Conservation (phyloP, 371 early-diverging fungal genomes). For the Mortierella polycephala region DNA sequence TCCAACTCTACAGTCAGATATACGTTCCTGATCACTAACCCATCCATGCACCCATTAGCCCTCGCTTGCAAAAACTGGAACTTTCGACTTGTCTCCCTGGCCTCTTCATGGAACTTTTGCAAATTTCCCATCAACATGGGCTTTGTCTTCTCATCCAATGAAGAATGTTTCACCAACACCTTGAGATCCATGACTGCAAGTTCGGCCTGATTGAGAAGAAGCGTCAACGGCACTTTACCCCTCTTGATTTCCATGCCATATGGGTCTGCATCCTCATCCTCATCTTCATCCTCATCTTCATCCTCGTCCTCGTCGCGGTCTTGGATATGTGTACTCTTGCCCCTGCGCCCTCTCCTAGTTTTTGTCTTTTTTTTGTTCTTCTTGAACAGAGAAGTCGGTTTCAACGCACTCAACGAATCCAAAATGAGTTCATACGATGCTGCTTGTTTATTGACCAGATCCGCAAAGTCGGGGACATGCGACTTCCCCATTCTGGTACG, state of each 20-base stretch:
- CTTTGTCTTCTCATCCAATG: constrained; percentile 9
- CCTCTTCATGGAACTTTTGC: constrained; percentile 24
- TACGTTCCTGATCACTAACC: constrained; percentile 36
- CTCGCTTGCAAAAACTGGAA: constrained; percentile 34
- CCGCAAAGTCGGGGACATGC: constrained; percentile 36
- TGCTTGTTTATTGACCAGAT: constrained; percentile 31
- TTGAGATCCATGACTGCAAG: constrained; percentile 43
- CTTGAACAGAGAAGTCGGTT: constrained; percentile 2
- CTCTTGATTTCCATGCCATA: constrained; percentile 10
- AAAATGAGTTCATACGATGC: constrained; percentile 17
- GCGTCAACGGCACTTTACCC: constrained; percentile 19
- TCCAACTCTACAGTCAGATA: constrained; percentile 36
- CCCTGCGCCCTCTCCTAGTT: neutral
- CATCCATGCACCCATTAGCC: constrained; percentile 41
- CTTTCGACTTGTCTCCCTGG: constrained; percentile 25
- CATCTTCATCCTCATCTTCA: constrained; percentile 4
- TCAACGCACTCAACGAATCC: constrained; percentile 20
- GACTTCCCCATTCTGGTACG: neutral
- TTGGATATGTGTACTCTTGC: neutral
- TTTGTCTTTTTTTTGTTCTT: constrained; percentile 1
- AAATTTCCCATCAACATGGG: constrained; percentile 18
- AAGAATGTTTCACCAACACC: constrained; percentile 30
- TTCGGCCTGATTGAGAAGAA: constrained; percentile 33
- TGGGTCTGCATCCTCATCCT: constrained; percentile 16
- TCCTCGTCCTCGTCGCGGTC: neutral